Conservation (phyloP, 1,139 yeast genomes). For the Pichia sp. region DNA sequence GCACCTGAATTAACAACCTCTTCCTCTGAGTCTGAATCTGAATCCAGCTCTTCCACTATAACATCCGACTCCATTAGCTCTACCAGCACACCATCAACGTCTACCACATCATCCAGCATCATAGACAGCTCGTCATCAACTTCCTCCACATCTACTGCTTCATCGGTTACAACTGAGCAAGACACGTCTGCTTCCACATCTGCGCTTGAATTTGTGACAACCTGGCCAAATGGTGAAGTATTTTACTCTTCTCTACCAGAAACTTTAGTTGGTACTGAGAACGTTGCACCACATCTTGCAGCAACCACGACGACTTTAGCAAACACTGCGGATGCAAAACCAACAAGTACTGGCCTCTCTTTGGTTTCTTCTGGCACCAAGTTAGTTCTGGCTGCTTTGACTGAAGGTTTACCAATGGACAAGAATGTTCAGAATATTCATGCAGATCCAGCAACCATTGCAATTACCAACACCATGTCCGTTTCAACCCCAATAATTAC, state of each 20-base stretch:
- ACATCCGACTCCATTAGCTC: too few relatives aligned
- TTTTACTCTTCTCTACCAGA: conserved; percentile 24
- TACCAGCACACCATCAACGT: neutral
- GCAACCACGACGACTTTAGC: conserved; percentile 15
- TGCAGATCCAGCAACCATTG: conserved; percentile 14
- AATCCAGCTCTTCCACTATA: too few relatives aligned
- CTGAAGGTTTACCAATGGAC: conserved; percentile 20
- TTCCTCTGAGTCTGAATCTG: too few relatives aligned
- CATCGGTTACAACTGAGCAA: neutral
- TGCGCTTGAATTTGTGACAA: conserved; percentile 4
- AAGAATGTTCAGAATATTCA: conserved; percentile 17
- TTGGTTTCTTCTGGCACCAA: conserved; percentile 14
- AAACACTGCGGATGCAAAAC: conserved; percentile 7
- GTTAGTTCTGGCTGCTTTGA: conserved; percentile 13
- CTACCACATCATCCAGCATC: conserved; percentile 1
- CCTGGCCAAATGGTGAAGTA: conserved; percentile 16
- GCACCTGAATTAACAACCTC: conserved; percentile 6
- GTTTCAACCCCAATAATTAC: conserved; percentile 13
- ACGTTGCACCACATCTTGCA: conserved; percentile 16
- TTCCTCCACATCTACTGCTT: conserved; percentile 1
- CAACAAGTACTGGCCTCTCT: conserved; percentile 12
- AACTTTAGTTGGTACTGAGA: conserved; percentile 22
- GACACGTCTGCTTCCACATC: neutral
- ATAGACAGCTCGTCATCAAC: neutral
- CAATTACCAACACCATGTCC: conserved; percentile 15